These are phyloP conservation scores for Breynia disticha DNA, from an alignment of 441 rosid species.

Conservation along the genomic window DNA sequence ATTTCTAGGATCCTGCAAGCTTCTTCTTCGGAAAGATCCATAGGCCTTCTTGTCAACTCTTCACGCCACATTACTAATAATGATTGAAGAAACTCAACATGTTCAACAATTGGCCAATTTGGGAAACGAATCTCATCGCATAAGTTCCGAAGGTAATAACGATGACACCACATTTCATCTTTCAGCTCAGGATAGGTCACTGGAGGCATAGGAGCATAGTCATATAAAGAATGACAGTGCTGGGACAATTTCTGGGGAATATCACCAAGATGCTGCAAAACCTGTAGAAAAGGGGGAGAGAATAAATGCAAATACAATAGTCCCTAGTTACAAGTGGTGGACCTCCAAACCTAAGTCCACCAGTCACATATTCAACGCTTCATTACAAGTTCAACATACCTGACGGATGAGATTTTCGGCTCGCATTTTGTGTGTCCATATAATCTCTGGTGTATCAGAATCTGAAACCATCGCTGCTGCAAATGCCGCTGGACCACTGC, in stretches of 20 bases:
- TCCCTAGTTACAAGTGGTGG: too few species aligned
- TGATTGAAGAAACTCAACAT: constrained; percentile 97
- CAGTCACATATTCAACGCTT: constrained; percentile 9
- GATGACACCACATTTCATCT: constrained; percentile 99
- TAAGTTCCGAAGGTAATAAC: constrained; percentile 90
- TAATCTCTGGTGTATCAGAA: constrained; percentile 98
- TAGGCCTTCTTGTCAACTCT: constrained; percentile 94
- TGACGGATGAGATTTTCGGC: constrained; percentile 97
- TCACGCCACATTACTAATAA: constrained; percentile 99
- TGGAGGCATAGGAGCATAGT: constrained; percentile 99
- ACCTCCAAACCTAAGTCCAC: neutral
- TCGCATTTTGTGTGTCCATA: constrained; percentile 99
- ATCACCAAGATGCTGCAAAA: constrained; percentile 99
- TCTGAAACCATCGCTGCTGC: constrained; percentile 99
- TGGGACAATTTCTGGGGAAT: constrained; percentile 95
- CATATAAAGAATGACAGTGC: constrained; percentile 92
- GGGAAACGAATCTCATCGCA: constrained; percentile 97
- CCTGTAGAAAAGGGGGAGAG: constrained; percentile 37
- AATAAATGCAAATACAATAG: constrained; percentile 10
- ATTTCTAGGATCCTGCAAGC: constrained; percentile 96
- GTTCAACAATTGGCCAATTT: constrained; percentile 97
- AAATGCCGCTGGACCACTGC: constrained; percentile 97
- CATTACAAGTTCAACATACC: constrained; percentile 33
- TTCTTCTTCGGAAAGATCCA: constrained; percentile 99
- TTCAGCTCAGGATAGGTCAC: constrained; percentile 97